Conservation (phyloP, 768 basidiomycete genomes). For the Kwoniella newhampshirensis region DNA sequence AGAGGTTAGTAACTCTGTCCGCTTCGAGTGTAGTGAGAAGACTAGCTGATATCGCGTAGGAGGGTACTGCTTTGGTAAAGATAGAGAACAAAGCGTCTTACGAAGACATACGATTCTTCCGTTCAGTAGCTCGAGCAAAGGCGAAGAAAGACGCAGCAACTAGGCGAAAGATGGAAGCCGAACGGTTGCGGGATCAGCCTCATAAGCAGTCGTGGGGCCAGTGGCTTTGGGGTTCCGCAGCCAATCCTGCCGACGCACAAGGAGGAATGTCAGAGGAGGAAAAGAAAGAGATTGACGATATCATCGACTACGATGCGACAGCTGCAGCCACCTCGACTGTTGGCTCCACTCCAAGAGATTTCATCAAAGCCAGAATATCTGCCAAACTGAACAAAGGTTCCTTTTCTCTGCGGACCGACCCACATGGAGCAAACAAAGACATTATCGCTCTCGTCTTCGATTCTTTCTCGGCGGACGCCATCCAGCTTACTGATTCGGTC, state of each 20-base stretch:
- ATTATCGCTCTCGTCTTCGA: conserved; percentile 86
- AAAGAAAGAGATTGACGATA: conserved; percentile 80
- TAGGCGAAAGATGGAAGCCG: conserved; percentile 66
- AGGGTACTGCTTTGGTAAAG: conserved; percentile 57
- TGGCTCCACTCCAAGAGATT: conserved; percentile 68
- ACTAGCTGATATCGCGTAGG: conserved; percentile 29
- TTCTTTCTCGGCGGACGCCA: conserved; percentile 74
- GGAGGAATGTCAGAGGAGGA: conserved; percentile 80
- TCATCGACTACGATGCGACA: conserved; percentile 86
- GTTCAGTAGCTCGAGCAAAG: conserved; percentile 86
- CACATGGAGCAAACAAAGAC: conserved; percentile 64
- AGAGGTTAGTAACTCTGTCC: conserved; percentile 55
- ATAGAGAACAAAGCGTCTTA: conserved; percentile 83
- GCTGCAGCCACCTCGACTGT: conserved; percentile 66
- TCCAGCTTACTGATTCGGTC: conserved; percentile 82
- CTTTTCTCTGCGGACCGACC: conserved; percentile 75
- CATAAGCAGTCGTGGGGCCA: conserved; percentile 58
- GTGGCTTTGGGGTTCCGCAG: conserved; percentile 76
- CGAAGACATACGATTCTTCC: conserved; percentile 94
- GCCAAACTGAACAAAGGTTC: conserved; percentile 84
- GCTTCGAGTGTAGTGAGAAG: not conserved
- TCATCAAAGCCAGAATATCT: conserved; percentile 70
- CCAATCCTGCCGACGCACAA: conserved; percentile 56
- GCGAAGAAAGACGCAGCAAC: conserved; percentile 79
- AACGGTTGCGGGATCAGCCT: conserved; percentile 63